phyloP scores from a whole-genome alignment of 1,139 yeast genomes.

The Hyphopichia fennica region DNA sequence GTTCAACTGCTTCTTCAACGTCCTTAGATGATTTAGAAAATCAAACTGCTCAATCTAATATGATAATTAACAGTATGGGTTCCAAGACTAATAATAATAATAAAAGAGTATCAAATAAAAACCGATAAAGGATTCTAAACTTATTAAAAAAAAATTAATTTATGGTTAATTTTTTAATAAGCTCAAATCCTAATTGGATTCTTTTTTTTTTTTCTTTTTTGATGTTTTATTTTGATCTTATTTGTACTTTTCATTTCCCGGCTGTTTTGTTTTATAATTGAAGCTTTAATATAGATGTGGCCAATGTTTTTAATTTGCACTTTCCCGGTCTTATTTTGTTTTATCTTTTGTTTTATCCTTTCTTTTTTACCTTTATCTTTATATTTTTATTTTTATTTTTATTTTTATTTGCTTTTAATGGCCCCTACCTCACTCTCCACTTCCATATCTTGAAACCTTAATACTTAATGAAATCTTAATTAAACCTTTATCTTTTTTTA shows the following conservation, averaged over 20 bases:
- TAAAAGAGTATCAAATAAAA: not conserved
- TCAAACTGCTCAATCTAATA: slow-evolving; percentile 1
- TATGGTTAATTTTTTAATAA: not conserved
- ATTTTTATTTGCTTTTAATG: too few species aligned
- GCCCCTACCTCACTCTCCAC: too few species aligned
- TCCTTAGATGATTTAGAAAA: slow-evolving; percentile 32
- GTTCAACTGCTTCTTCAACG: slow-evolving; percentile 31
- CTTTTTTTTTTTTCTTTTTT: not conserved
- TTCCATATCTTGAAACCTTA: not conserved
- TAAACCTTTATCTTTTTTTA: not conserved
- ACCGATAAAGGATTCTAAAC: not conserved
- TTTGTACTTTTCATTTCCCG: too few species aligned
- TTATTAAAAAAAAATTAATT: not conserved
- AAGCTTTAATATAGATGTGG: too few species aligned
- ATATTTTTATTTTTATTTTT: too few species aligned
- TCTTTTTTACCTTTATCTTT: not conserved
- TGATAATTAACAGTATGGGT: not conserved
- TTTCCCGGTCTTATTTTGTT: not conserved
- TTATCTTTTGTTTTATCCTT: not conserved
- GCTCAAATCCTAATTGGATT: not conserved
- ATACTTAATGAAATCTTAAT: slow-evolving; percentile 2
- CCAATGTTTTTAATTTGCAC: not conserved
- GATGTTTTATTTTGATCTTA: too few species aligned
- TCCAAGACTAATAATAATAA: not conserved
- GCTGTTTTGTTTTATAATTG: too few species aligned